These are phyloP conservation scores for Sicyos edulis DNA, from an alignment of 306 rosid species.

Conservation along the genomic window DNA sequence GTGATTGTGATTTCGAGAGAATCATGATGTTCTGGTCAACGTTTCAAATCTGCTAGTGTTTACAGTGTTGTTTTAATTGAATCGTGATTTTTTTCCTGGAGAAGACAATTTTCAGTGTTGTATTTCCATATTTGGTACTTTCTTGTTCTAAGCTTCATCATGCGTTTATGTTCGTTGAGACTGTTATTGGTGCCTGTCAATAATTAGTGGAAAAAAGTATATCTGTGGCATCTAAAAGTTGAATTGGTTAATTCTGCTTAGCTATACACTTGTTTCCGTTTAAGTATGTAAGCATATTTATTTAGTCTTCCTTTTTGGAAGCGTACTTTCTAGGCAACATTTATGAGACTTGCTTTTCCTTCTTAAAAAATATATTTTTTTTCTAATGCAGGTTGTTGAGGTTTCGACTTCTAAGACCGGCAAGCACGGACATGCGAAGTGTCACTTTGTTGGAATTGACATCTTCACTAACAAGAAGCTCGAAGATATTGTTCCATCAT, in stretches of 20 bases:
- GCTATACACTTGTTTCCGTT: background rate
- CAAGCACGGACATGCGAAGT: slow-evolving; percentile 87
- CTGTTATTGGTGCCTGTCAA: background rate
- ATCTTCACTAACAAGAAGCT: slow-evolving; percentile 76
- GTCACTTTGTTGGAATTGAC: slow-evolving; percentile 82
- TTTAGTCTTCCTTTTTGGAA: background rate
- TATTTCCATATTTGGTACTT: background rate
- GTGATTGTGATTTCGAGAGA: background rate
- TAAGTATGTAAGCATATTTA: background rate
- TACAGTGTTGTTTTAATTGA: background rate
- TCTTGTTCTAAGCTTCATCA: background rate
- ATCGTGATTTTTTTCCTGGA: background rate
- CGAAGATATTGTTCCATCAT: slow-evolving; percentile 88
- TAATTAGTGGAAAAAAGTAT: background rate
- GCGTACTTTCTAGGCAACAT: background rate
- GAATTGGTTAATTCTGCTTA: background rate
- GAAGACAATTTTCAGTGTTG: background rate
- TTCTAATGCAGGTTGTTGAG: slow-evolving; percentile 58
- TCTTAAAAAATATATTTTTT: background rate
- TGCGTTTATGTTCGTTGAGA: background rate
- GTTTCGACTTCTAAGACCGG: slow-evolving; percentile 90
- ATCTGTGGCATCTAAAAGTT: background rate
- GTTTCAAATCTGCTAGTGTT: background rate
- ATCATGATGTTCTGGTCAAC: slow-evolving; percentile 10
- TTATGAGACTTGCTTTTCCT: background rate